Percentiles rank a stretch among this genome's conserved stretches.
These are phyloP conservation scores for Podospora anserina DNA, from an alignment of 495 filamentous ascomycete genomes.

Conservation along the genomic window DNA sequence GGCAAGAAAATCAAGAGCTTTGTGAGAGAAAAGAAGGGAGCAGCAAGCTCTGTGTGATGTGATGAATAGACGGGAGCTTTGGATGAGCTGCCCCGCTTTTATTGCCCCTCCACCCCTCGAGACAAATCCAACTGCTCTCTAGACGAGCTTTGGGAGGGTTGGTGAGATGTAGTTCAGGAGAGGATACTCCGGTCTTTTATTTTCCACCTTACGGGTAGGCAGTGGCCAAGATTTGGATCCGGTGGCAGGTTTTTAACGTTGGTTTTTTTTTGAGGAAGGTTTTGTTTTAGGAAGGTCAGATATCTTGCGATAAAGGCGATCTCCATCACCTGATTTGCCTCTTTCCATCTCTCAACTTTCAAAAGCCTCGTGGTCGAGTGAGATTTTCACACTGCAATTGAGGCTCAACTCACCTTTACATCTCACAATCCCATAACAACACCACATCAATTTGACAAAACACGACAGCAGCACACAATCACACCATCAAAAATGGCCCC, in stretches of 20 bases:
- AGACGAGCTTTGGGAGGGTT: background rate
- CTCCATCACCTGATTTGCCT: constrained; percentile 1
- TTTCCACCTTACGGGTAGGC: background rate
- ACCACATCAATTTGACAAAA: background rate
- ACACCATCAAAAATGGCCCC: background rate
- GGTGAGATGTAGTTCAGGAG: background rate
- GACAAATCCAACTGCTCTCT: background rate
- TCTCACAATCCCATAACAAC: background rate
- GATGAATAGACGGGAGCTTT: background rate
- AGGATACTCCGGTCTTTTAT: background rate
- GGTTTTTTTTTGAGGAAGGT: background rate
- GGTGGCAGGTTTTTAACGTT: background rate
- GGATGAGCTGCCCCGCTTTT: background rate
- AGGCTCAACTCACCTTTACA: background rate
- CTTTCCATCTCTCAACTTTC: background rate
- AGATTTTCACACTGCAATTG: no score
- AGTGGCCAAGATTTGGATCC: background rate
- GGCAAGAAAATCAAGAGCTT: background rate
- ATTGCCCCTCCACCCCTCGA: background rate
- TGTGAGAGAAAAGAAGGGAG: background rate
- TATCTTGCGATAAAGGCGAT: background rate
- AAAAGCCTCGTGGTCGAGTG: no score
- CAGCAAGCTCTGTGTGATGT: background rate
- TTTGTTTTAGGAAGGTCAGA: background rate
- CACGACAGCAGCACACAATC: background rate